A percentile compares a stretch with the other conserved stretches of the same genome.
These are phyloP conservation scores for Schizophyllum amplum DNA, from an alignment of 1,284 basidiomycete species.

Conservation along the genomic window DNA sequence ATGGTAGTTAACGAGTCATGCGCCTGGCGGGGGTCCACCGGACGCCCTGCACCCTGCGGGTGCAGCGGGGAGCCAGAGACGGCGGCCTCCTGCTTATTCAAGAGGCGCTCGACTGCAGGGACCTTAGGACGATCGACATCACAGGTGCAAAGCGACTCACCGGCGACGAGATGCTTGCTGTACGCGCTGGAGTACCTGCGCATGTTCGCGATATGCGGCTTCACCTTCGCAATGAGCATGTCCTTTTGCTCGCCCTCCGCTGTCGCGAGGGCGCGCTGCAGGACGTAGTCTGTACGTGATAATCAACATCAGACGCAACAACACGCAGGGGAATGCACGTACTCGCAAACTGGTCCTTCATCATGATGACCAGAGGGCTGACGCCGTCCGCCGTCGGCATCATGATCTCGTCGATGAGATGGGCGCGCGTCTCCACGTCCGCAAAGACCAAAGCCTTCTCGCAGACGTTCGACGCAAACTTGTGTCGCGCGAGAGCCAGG, in stretches of 20 bases:
- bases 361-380: slow-evolving; percentile 67
- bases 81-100: slow-evolving; percentile 33
- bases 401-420: slow-evolving; percentile 80
- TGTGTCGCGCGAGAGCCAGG: slow-evolving; percentile 77
- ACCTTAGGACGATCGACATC: slow-evolving; percentile 3
- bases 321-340: slow-evolving; percentile 23
- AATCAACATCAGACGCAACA: slow-evolving; percentile 5
- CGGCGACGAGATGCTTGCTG: slow-evolving; percentile 73
- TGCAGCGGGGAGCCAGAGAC: not conserved
- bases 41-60: not conserved
- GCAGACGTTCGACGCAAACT: slow-evolving; percentile 96
- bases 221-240: slow-evolving; percentile 50
- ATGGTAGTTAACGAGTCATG: not conserved
- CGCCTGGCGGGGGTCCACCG: not conserved
- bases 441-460: slow-evolving; percentile 83
- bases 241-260: slow-evolving; percentile 69
- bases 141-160: slow-evolving; percentile 34
- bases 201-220: slow-evolving; percentile 63
- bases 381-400: slow-evolving; percentile 43
- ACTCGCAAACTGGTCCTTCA: slow-evolving; percentile 91
- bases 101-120: slow-evolving; percentile 55
- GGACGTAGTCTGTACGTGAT: slow-evolving; percentile 58
- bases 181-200: slow-evolving; percentile 64
- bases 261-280: slow-evolving; percentile 69
- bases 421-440: slow-evolving; percentile 51